Evolutionary conservation across 768 basidiomycete species (phyloP).

Genomic region (Agrocybe pediades): DNA sequence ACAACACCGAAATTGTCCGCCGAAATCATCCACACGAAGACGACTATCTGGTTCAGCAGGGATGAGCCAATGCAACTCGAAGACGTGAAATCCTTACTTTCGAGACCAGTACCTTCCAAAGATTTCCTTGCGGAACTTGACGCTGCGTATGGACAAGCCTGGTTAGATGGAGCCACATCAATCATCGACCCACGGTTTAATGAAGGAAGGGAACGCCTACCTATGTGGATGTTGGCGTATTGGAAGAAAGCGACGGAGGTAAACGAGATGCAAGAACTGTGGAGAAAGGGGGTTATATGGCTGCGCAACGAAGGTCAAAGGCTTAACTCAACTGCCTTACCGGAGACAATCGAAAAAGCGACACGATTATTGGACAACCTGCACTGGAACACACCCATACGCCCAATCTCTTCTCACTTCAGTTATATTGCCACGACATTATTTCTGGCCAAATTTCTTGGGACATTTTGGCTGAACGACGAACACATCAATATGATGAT

Average conservation of each 20-base stretch:
- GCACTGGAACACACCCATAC: not conserved
- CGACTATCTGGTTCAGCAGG: too few species aligned
- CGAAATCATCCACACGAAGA: too few species aligned
- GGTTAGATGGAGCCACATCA: too few species aligned
- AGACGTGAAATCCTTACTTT: too few species aligned
- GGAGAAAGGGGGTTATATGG: constrained; percentile 1
- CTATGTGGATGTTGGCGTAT: constrained; percentile 4
- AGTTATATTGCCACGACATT: not conserved
- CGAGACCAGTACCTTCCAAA: too few species aligned
- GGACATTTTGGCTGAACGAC: constrained; percentile 1
- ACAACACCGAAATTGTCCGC: too few species aligned
- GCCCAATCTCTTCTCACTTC: too few species aligned
- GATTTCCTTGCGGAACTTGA: too few species aligned
- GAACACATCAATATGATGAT: constrained; percentile 11
- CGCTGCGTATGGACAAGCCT: too few species aligned
- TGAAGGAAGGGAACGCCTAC: constrained; percentile 7
- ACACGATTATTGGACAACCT: not conserved
- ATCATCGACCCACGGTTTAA: too few species aligned
- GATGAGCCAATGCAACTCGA: too few species aligned
- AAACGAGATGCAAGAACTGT: not conserved
- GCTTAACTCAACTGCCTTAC: not conserved
- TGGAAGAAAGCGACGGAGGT: not conserved
- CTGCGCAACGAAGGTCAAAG: not conserved
- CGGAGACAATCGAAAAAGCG: not conserved
- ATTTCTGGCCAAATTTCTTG: not conserved